Conservation (phyloP, 306 rosid genomes). For the Lathyrus tuberosus region DNA sequence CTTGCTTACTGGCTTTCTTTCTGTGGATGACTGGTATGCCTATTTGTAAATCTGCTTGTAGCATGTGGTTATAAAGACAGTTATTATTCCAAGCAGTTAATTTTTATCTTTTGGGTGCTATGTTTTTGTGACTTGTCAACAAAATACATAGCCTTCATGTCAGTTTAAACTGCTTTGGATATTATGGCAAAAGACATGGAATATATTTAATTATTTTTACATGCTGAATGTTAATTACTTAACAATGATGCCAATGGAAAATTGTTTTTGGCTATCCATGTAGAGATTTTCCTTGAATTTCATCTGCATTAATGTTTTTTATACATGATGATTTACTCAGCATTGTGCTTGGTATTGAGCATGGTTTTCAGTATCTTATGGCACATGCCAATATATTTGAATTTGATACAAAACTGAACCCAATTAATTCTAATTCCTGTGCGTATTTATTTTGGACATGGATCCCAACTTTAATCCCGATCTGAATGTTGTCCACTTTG, state of each 20-base stretch:
- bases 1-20: conserved; percentile 89
- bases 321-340: conserved; percentile 8
- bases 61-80: neutral
- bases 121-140: neutral
- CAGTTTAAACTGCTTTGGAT: conserved; percentile 23
- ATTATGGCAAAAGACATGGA: conserved; percentile 1
- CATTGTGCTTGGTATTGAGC: neutral
- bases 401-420: neutral
- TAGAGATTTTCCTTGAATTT: conserved; percentile 25
- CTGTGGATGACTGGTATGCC: conserved; percentile 89
- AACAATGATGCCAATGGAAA: conserved; percentile 2
- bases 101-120: conserved; percentile 9
- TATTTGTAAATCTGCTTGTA: conserved; percentile 28
- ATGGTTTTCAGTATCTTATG: conserved; percentile 3
- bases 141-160: neutral
- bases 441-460: neutral
- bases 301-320: conserved; percentile 9
- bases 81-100: neutral
- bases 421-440: neutral
- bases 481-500: neutral
- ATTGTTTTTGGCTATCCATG: neutral
- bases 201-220: conserved; percentile 4
- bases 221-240: conserved; percentile 10
- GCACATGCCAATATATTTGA: neutral
- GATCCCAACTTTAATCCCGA: neutral